These are phyloP conservation scores for Pestalotiopsis sp. DNA, from an alignment of 2,329 filamentous ascomycete species.

Conservation along the genomic window DNA sequence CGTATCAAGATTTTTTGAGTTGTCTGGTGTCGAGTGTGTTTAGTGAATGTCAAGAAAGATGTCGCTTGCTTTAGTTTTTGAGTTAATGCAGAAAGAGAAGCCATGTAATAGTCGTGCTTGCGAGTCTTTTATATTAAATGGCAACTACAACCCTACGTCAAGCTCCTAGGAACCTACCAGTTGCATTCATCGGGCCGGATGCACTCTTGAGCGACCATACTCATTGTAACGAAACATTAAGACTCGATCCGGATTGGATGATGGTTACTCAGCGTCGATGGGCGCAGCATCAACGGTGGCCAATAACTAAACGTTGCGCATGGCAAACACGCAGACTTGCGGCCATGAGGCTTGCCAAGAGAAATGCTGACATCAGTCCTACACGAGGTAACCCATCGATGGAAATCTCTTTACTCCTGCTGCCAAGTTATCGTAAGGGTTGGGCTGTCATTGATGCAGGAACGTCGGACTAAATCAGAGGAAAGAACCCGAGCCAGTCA, in stretches of 20 bases:
- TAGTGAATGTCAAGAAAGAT: neutral
- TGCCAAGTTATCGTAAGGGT: neutral
- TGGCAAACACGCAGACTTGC: neutral
- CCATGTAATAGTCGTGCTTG: too few relatives aligned
- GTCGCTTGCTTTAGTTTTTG: neutral
- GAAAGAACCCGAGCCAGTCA: neutral
- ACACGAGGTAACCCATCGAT: neutral
- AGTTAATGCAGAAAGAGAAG: too few relatives aligned
- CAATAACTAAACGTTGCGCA: neutral
- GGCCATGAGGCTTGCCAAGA: neutral
- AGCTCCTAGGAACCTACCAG: neutral
- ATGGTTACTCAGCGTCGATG: neutral
- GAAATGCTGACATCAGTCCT: constrained; percentile 3
- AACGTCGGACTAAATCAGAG: neutral
- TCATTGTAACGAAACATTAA: neutral
- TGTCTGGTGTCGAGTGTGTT: neutral
- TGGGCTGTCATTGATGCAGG: neutral
- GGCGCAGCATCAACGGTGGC: neutral
- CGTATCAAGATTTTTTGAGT: too few relatives aligned
- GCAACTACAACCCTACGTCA: too few relatives aligned
- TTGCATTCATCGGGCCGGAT: neutral
- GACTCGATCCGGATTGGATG: neutral
- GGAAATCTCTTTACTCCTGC: neutral
- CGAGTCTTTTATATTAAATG: too few relatives aligned
- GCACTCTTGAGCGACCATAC: neutral